Evolutionary conservation across 441 rosid genomes (phyloP).

Genomic region (Populus hybrid): DNA sequence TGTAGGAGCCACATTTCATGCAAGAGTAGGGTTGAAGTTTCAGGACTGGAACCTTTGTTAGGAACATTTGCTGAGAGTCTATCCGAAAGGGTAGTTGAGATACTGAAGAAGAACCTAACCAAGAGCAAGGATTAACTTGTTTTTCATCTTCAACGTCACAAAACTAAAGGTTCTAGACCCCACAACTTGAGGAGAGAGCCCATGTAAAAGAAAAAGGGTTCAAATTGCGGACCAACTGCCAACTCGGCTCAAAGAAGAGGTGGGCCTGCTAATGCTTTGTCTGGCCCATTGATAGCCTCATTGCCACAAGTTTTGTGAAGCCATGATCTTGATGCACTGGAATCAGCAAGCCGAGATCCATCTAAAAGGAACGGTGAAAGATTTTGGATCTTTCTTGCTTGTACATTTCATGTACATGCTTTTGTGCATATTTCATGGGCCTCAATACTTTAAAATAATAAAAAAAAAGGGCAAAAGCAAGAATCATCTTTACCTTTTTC

Average conservation of each 20-base stretch:
- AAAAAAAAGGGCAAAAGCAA: conserved; percentile 18
- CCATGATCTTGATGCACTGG: conserved; percentile 29
- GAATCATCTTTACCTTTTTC: conserved; percentile 33
- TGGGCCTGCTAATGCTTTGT: neutral
- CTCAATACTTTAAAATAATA: conserved; percentile 25
- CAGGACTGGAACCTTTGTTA: conserved; percentile 26
- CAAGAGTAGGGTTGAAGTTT: conserved; percentile 17
- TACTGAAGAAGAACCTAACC: conserved; percentile 23
- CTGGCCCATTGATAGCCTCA: conserved; percentile 4
- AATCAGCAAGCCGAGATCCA: conserved; percentile 39
- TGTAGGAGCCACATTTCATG: conserved; percentile 11
- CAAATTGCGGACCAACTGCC: neutral
- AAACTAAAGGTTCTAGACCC: neutral
- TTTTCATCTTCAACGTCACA: neutral
- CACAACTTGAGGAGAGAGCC: neutral
- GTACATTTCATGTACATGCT: conserved; percentile 21
- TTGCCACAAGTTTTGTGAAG: neutral
- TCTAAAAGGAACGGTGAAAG: conserved; percentile 2
- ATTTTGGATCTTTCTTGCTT: conserved; percentile 29
- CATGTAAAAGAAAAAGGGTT: neutral
- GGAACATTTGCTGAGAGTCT: conserved; percentile 33
- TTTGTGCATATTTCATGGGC: conserved; percentile 27
- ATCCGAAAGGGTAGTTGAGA: conserved; percentile 29
- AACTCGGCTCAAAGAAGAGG: neutral
- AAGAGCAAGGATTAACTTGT: conserved; percentile 14